Conservation (phyloP, 73 alveolate species). For the Tetrahymena thermophila region DNA sequence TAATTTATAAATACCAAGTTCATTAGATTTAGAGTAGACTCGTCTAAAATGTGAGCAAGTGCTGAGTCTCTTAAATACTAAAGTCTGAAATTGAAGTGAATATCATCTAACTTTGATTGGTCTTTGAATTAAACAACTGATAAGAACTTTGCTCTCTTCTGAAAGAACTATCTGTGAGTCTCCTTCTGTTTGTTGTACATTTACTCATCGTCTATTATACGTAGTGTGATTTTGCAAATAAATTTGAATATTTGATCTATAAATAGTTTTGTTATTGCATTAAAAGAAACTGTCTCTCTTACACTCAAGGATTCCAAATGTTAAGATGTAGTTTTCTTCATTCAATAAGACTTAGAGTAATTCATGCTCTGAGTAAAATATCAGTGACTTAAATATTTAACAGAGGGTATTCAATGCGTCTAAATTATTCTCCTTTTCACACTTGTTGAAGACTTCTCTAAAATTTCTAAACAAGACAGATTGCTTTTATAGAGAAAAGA, state of each 20-base stretch:
- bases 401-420: background rate
- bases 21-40: background rate
- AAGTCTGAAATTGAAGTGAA: background rate
- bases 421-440: background rate
- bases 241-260: background rate
- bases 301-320: background rate
- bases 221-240: background rate
- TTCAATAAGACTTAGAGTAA: background rate
- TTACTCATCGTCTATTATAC: background rate
- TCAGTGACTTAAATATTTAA: background rate
- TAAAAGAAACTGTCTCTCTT: background rate
- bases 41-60: background rate
- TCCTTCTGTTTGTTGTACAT: background rate
- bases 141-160: background rate
- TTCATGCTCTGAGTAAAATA: background rate
- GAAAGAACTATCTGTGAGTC: background rate
- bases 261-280: background rate
- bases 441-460: background rate
- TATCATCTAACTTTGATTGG: background rate
- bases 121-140: background rate
- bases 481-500: background rate
- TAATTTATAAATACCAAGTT: background rate
- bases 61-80: background rate
- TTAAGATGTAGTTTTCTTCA: background rate
- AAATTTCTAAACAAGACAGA: background rate